phyloP scores from a whole-genome alignment of 179 eudicot species.

The Silene vulgaris region DNA sequence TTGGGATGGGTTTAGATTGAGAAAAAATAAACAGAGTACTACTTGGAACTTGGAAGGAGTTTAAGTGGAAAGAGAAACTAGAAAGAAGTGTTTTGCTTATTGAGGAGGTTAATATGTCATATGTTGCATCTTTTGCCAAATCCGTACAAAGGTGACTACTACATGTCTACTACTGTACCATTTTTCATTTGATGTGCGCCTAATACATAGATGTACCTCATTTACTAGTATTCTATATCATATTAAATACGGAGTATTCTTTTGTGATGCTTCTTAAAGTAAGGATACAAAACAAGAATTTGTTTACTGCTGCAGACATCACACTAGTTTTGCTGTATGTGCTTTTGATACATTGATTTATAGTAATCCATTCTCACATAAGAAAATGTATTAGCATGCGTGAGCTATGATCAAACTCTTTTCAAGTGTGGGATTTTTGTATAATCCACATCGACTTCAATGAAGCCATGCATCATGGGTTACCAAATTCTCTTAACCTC shows the following conservation, averaged over 20 bases:
- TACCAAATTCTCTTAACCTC: neutral
- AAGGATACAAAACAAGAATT: neutral
- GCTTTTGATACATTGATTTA: neutral
- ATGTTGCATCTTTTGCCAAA: neutral
- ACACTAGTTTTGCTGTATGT: neutral
- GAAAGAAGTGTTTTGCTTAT: neutral
- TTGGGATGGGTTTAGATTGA: no score
- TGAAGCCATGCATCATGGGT: neutral
- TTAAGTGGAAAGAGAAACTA: no score
- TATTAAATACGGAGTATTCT: neutral
- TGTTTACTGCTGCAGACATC: neutral
- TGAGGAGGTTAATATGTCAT: neutral
- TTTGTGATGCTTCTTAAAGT: neutral
- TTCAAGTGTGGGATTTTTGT: neutral
- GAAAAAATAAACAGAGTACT: no score
- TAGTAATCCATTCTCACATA: neutral
- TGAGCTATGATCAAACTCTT: neutral
- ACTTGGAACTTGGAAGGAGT: no score
- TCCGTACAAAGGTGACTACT: neutral
- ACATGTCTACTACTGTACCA: neutral
- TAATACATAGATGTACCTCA: neutral
- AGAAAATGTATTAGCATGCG: neutral
- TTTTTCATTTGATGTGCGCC: neutral
- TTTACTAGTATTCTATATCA: neutral
- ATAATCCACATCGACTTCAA: neutral